Percentiles rank a stretch among this genome's conserved stretches.
phyloP scores from a whole-genome alignment of 345 rosid species.

The Brassica juncea region DNA sequence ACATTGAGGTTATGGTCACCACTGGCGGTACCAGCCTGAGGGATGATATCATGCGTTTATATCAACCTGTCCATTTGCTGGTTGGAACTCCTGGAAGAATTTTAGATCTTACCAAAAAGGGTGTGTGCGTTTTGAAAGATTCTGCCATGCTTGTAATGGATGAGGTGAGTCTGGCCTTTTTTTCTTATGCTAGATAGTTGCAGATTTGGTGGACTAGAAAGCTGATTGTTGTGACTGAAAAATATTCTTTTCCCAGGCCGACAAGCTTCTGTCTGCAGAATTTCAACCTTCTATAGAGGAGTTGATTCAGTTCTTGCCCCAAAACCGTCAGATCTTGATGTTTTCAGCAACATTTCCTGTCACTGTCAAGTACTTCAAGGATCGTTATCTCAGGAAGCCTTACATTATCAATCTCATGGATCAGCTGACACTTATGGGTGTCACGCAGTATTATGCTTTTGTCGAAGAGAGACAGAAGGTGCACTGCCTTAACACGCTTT shows the following conservation, averaged over 20 bases:
- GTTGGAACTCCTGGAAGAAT: slow-evolving; percentile 99
- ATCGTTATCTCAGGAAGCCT: slow-evolving; percentile 76
- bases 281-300: slow-evolving; percentile 96
- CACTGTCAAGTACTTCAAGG: slow-evolving; percentile 98
- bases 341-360: slow-evolving; percentile 98
- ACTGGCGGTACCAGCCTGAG: slow-evolving; percentile 97
- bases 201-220: background rate
- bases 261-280: slow-evolving; percentile 69
- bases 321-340: slow-evolving; percentile 90
- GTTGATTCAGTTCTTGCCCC: slow-evolving; percentile 82
- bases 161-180: slow-evolving; percentile 55
- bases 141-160: slow-evolving; percentile 96
- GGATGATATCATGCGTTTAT: slow-evolving; percentile 98
- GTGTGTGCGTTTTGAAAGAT: slow-evolving; percentile 88
- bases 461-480: slow-evolving; percentile 99
- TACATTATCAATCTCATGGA: slow-evolving; percentile 98
- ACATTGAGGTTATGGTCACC: slow-evolving; percentile 96
- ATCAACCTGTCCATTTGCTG: slow-evolving; percentile 95
- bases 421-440: slow-evolving; percentile 96
- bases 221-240: background rate
- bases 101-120: slow-evolving; percentile 88
- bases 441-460: slow-evolving; percentile 95
- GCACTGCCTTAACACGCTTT: slow-evolving; percentile 97
- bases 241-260: slow-evolving; percentile 26
- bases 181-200: background rate